Evolutionary conservation across 169 alveolate genomes (phyloP).

Genomic region (Eimeria zaria): DNA sequence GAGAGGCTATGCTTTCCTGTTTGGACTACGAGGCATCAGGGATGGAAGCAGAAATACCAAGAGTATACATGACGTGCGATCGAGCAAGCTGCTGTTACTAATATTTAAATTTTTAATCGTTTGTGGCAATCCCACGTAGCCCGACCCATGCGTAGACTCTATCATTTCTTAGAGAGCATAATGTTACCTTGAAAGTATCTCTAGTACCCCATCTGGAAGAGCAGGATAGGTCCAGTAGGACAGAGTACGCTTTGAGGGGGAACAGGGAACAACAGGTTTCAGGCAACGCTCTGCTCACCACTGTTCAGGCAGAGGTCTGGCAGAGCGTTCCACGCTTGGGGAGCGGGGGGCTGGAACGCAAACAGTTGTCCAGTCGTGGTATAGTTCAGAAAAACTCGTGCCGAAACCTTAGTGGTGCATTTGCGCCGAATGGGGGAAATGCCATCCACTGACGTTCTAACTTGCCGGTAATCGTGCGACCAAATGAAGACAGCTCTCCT

Average conservation of each 20-base stretch:
- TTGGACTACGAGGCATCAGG: neutral
- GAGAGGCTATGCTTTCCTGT: neutral
- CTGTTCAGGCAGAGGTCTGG: neutral
- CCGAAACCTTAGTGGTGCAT: neutral
- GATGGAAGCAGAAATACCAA: neutral
- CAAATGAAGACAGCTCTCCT: neutral
- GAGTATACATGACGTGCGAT: neutral
- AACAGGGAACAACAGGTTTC: neutral
- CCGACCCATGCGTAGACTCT: neutral
- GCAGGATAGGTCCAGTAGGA: neutral
- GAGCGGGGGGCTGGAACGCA: neutral
- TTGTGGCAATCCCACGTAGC: neutral
- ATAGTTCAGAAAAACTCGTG: neutral
- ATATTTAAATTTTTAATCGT: neutral
- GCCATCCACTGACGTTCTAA: neutral
- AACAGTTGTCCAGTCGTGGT: neutral
- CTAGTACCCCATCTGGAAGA: neutral
- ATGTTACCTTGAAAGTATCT: neutral
- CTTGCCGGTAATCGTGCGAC: neutral
- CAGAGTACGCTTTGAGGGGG: neutral
- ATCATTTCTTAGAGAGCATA: neutral
- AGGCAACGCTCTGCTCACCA: neutral
- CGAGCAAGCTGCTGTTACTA: neutral
- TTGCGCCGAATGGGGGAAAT: neutral
- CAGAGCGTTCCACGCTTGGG: neutral